phyloP scores from a whole-genome alignment of 1,139 yeast species.

The Geotrichum europaeum region DNA sequence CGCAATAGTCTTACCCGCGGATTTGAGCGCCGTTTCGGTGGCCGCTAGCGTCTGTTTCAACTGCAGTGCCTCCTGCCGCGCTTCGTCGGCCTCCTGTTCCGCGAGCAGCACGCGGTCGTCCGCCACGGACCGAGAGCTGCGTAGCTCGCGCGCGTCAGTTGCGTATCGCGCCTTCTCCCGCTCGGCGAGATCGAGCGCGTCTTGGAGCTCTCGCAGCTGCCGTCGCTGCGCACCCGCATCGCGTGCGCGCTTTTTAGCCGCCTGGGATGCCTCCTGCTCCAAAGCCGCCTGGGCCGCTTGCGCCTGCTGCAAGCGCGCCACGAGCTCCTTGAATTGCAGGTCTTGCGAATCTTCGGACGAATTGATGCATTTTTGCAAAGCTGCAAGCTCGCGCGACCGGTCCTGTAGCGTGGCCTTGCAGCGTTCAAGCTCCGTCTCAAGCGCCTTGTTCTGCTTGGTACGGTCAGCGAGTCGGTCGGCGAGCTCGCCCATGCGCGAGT shows the following conservation, averaged over 20 bases:
- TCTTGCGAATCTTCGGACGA: conserved; percentile 62
- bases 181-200: conserved; percentile 28
- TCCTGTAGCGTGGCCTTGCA: conserved; percentile 68
- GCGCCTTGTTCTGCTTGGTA: conserved; percentile 50
- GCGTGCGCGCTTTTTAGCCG: conserved; percentile 46
- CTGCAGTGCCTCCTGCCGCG: conserved; percentile 22
- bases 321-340: conserved; percentile 43
- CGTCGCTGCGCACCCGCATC: conserved; percentile 36
- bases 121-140: conserved; percentile 25
- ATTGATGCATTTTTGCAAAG: conserved; percentile 59
- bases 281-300: conserved; percentile 55
- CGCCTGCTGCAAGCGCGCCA: conserved; percentile 39
- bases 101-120: conserved; percentile 26
- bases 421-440: conserved; percentile 78
- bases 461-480: conserved; percentile 62
- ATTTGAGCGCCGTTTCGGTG: conserved; percentile 26
- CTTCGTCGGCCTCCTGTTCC: conserved; percentile 28
- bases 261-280: conserved; percentile 49
- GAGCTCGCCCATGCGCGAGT: conserved; percentile 29
- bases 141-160: conserved; percentile 24
- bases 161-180: conserved; percentile 28
- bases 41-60: conserved; percentile 26
- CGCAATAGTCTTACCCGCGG: conserved; percentile 12
- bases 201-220: conserved; percentile 30
- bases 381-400: conserved; percentile 68